A percentile compares a stretch with the other conserved stretches of the same genome.
Conservation (phyloP, 2,329 filamentous ascomycete genomes). For the Aspergillus luchuensis region DNA sequence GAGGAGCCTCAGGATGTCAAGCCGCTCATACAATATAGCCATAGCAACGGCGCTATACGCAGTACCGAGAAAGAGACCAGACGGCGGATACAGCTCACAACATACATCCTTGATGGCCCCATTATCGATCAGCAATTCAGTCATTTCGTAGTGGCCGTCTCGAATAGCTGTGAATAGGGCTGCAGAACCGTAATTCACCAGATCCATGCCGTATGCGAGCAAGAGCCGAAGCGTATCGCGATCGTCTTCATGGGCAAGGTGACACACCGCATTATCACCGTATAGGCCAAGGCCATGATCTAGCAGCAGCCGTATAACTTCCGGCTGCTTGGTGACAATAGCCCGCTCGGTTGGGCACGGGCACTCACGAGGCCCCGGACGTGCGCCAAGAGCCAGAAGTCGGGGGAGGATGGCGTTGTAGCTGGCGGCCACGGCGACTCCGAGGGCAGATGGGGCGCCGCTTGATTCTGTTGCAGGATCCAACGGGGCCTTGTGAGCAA, state of each 20-base stretch:
- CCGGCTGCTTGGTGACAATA: background rate
- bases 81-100: background rate
- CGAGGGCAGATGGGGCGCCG: background rate
- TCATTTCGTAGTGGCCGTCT: constrained; percentile 1
- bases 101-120: constrained; percentile 1
- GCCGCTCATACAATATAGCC: background rate
- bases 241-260: background rate
- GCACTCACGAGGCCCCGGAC: background rate
- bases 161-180: constrained; percentile 8
- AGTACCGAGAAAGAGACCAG: background rate
- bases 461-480: background rate
- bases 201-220: background rate
- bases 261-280: background rate
- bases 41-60: background rate
- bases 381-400: background rate
- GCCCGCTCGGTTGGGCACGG: constrained; percentile 4
- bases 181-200: background rate
- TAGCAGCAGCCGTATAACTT: background rate
- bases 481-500: constrained; percentile 2
- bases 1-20: constrained; percentile 10
- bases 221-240: background rate
- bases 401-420: background rate
- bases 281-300: background rate
- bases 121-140: constrained; percentile 10
- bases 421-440: background rate